Conservation (phyloP, 2,329 filamentous ascomycete species). For the Colletotrichum somersetense region DNA sequence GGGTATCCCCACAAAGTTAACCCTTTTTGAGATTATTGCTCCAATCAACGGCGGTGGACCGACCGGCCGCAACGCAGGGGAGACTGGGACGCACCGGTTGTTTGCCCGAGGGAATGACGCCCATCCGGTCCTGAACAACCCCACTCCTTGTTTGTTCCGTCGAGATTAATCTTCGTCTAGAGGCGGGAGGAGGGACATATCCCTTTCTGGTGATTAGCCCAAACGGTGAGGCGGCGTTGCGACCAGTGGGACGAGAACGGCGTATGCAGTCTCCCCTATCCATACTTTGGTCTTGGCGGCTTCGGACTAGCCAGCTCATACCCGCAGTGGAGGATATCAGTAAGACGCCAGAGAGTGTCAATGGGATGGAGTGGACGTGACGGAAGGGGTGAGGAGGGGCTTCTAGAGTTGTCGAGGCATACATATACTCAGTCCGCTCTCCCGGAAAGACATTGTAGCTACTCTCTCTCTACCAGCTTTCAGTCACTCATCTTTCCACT, state of each 20-base stretch:
- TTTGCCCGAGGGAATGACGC: background rate
- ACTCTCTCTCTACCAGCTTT: conserved; percentile 28
- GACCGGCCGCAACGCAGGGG: background rate
- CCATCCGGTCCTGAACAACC: background rate
- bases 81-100: background rate
- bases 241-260: conserved; percentile 18
- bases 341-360: background rate
- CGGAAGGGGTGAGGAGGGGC: background rate
- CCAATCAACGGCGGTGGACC: conserved; percentile 20
- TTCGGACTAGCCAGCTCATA: conserved; percentile 20
- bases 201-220: conserved; percentile 2
- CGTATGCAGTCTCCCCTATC: conserved; percentile 28
- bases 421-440: conserved; percentile 28
- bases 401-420: conserved; percentile 4
- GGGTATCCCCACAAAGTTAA: conserved; percentile 28
- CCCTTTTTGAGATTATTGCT: conserved; percentile 39
- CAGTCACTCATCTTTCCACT: conserved; percentile 41
- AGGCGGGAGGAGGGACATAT: background rate
- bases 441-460: background rate
- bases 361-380: background rate
- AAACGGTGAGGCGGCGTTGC: conserved; percentile 31
- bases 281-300: conserved; percentile 32
- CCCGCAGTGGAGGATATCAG: conserved; percentile 15
- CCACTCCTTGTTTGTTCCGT: conserved; percentile 5
- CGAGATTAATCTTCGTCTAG: conserved; percentile 27